Evolutionary conservation across 106 monocot genomes (phyloP), one percentile per base, ranked within the genome.

Genomic region (Chionographis japonica): DNA sequence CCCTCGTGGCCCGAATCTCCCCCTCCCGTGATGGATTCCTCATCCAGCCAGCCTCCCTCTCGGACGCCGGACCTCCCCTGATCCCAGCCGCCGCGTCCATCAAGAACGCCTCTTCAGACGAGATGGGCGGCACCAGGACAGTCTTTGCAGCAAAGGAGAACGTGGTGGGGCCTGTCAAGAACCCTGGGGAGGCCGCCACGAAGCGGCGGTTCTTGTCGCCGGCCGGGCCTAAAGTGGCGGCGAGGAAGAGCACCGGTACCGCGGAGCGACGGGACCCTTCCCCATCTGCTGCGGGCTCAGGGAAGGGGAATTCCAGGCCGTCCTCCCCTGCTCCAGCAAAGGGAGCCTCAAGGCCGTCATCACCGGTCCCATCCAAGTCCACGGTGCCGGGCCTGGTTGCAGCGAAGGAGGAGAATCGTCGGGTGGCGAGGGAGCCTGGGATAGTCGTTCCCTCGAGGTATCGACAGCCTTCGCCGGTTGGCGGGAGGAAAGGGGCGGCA

Each of bases 371-470:
- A 27, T 98, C 98, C 13, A 98, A 90, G 51, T 92, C 87, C 36
- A 83, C 72, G 56, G 98, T 98, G 58, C 98, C 93, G 13, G 80
- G 98, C 61, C 74, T 98, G n/a, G 70, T 79, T 11, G 85, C 77
- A 2, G 98, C 98, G 37, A 90, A 79, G 81, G 98, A 98, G 72
- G 98, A 98, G 66, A 93, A 86, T 37, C 53, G 92, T 60, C 78
- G 67, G 54, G 46, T n/a, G 40, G 72, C 87, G 46, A 89, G 75
- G 69, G 93, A 93, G 73, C 86, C 93, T 6, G 89, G 90, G 7
- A 98, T 98, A 20, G 76, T 98, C 8, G 98, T 98, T 19, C 93
- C 98, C 8, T 93, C 92, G 12, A 82, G 98, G 87, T 98, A 90
- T 75, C 69, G 98, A 58, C 89, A 93, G 61, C 92, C 93, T 2